Conservation (phyloP, 2,329 filamentous ascomycete genomes). For the Xylariaceae sp. region DNA sequence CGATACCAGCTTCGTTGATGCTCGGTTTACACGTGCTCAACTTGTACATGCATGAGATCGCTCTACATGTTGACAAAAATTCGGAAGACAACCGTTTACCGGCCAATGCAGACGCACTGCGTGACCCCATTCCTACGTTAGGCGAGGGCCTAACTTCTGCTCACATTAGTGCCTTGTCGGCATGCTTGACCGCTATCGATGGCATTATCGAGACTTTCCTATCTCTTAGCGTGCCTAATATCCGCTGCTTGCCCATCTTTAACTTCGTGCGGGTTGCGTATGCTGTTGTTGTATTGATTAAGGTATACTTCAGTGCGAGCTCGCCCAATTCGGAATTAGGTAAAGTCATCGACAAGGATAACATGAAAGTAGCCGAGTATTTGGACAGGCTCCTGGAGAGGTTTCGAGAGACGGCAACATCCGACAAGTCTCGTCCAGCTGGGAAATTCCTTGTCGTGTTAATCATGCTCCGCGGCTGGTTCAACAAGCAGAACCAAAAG, state of each 20-base stretch:
- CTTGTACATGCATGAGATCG: constrained; percentile 73
- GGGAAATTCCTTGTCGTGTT: constrained; percentile 69
- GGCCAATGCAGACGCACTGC: constrained; percentile 43
- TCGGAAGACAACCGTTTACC: constrained; percentile 45
- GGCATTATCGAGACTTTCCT: constrained; percentile 63
- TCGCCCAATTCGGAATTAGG: constrained; percentile 62
- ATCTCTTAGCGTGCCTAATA: constrained; percentile 51
- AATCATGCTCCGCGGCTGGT: constrained; percentile 67
- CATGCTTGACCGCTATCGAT: constrained; percentile 65
- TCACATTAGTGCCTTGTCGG: constrained; percentile 63
- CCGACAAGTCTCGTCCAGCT: constrained; percentile 61
- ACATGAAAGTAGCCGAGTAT: constrained; percentile 62
- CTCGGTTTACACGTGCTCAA: constrained; percentile 63
- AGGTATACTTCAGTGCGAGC: constrained; percentile 66
- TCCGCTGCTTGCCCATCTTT: constrained; percentile 66
- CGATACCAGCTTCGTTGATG: constrained; percentile 50
- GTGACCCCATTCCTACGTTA: constrained; percentile 39
- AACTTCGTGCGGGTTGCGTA: constrained; percentile 70
- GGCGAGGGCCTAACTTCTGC: constrained; percentile 45
- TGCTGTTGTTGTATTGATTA: constrained; percentile 67
- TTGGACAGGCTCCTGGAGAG: constrained; percentile 67
- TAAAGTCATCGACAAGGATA: constrained; percentile 63
- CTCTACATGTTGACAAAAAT: constrained; percentile 61
- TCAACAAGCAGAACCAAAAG: constrained; percentile 45
- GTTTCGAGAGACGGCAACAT: constrained; percentile 60